Base-by-base conservation (phyloP, 2,329 filamentous ascomycete genomes). In the Mycosphaerella arachidis region DNA sequence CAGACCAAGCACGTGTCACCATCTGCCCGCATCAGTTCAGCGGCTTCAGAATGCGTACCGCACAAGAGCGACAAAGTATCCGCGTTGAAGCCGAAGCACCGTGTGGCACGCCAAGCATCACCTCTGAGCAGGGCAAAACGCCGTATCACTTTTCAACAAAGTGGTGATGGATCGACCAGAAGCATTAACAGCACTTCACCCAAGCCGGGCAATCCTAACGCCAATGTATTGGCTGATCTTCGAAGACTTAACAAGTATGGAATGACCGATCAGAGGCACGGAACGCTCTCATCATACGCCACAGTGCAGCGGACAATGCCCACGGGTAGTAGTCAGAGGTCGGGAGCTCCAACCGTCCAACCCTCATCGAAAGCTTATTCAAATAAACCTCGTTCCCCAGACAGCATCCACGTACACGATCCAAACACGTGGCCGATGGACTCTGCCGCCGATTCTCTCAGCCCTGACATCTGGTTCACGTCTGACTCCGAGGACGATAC, bases 401-500 rank as follows among this genome's bases (percentile, higher is more conserved):
- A 35, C 37, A 29, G 51, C 61, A 55, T 56, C 6, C 54, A 57
- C 31, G 27, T 56, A 6, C 48, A 50, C 24, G 48, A 57, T 40
- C 51, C 54, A 37, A 45, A 37, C 9, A 63, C 61, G 12, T 69
- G 68, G 67, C 63, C 60, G 2, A 69, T 60, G 6, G 68, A 69
- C n/a, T 67, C 67, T 0, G 60, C 57, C 20, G 63, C 56, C 24
- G 55, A 65, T 16, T 63, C 65, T 9, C 33, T 53, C 24, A 61
- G 68, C 33, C 60, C 66, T 27, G 69, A 71, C 33, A 70, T 70
- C 20, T 73, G 71, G 71, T 63, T 72, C 24, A 73, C 71, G 0
- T 69, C 68, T 7, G 66, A 68, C 9, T 63, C 65, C 1, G 68
- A 72, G 1, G 53, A 60, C 30, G 59, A 66, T 12, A 18, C 43